Evolutionary conservation across 768 basidiomycete species (phyloP).

Genomic region (Collybiopsis luxurians): DNA sequence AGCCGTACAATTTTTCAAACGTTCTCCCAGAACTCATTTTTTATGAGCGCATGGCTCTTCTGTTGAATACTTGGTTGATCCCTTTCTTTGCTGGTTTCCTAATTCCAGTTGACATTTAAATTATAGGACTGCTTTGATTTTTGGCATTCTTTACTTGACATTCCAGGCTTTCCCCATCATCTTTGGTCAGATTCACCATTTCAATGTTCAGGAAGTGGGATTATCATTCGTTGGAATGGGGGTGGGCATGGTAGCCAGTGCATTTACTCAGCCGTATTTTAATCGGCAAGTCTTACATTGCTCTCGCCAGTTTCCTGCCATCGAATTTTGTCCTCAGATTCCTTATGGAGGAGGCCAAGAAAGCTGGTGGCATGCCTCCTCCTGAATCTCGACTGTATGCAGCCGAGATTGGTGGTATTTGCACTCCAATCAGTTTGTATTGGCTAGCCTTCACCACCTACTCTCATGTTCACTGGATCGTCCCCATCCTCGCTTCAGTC

Average conservation of each 20-base stretch:
- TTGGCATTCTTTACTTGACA: constrained; percentile 60
- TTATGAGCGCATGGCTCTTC: constrained; percentile 73
- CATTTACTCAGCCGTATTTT: constrained; percentile 1
- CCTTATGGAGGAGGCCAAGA: constrained; percentile 32
- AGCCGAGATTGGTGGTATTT: constrained; percentile 65
- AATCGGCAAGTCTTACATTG: constrained; percentile 40
- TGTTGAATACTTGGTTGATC: constrained; percentile 66
- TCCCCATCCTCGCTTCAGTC: constrained; percentile 59
- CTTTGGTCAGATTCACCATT: constrained; percentile 54
- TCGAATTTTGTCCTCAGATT: constrained; percentile 17
- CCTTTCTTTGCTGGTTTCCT: constrained; percentile 17
- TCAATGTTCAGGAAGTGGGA: constrained; percentile 50
- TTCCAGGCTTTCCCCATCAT: constrained; percentile 53
- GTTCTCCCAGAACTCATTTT: constrained; percentile 50
- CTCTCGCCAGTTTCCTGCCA: constrained; percentile 32
- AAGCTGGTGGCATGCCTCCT: constrained; percentile 45
- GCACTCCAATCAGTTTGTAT: constrained; percentile 60
- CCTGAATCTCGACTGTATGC: constrained; percentile 65
- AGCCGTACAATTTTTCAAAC: too few species aligned
- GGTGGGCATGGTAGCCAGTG: constrained; percentile 51
- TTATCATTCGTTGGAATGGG: constrained; percentile 63
- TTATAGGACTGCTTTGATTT: constrained; percentile 57
- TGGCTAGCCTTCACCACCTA: constrained; percentile 62
- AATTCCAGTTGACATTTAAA: constrained; percentile 46
- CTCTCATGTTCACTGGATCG: constrained; percentile 57